phyloP scores from a whole-genome alignment of 306 rosid species.

The Arachis stenosperma region DNA sequence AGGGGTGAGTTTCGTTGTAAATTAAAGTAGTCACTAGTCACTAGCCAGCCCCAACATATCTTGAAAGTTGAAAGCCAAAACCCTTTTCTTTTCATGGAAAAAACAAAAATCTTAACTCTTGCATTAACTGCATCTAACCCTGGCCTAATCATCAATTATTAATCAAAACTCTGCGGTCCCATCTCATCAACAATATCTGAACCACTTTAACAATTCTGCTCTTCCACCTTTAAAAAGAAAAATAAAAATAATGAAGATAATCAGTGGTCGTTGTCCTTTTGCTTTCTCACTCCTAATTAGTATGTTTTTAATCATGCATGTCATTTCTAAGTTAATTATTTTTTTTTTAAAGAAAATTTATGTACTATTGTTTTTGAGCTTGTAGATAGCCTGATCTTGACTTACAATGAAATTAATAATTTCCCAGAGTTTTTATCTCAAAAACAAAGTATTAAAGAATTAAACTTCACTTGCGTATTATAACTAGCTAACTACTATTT shows the following conservation, averaged over 20 bases:
- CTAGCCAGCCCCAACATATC: background rate
- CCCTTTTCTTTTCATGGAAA: background rate
- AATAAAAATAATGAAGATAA: background rate
- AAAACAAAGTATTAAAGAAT: background rate
- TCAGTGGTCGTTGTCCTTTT: conserved; percentile 23
- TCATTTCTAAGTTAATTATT: background rate
- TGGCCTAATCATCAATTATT: background rate
- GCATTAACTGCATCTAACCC: conserved; percentile 1
- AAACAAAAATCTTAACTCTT: conserved; percentile 1
- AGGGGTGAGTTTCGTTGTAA: background rate
- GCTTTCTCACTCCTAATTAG: conserved; percentile 36
- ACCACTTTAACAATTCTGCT: conserved; percentile 1
- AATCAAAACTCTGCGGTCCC: conserved; percentile 23
- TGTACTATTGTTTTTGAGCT: background rate
- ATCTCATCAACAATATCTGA: background rate
- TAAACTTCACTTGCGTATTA: background rate
- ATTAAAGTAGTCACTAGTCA: background rate
- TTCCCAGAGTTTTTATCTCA: background rate
- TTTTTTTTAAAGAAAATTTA: background rate
- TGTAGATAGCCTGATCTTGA: background rate
- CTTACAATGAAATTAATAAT: background rate
- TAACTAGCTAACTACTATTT: too few relatives aligned
- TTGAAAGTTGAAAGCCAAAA: background rate
- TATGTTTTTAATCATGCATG: background rate
- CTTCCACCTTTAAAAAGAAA: background rate